A percentile compares a stretch with the other conserved stretches of the same genome.
Conservation (phyloP, 2,329 filamentous ascomycete genomes). For the Seiridium unicorne region DNA sequence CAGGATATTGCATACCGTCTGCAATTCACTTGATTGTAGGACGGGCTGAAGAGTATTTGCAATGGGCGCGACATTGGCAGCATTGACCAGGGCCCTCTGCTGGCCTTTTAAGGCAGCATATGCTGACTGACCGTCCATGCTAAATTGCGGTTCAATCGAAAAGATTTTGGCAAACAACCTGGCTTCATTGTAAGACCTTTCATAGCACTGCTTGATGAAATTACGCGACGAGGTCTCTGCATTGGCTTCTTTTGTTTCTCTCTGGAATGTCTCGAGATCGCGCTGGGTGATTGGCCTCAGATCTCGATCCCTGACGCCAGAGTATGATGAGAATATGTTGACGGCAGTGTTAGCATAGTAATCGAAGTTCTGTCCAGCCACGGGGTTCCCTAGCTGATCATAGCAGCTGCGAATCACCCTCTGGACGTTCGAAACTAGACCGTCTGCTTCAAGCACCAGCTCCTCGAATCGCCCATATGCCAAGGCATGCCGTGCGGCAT, state of each 20-base stretch:
- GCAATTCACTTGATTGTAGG: slow-evolving; percentile 45
- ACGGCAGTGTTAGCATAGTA: slow-evolving; percentile 54
- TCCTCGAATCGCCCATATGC: slow-evolving; percentile 61
- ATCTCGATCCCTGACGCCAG: slow-evolving; percentile 51
- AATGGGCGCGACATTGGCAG: slow-evolving; percentile 52
- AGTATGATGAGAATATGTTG: slow-evolving; percentile 54
- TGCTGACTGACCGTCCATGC: slow-evolving; percentile 45
- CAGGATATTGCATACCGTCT: slow-evolving; percentile 52
- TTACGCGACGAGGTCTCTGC: slow-evolving; percentile 56
- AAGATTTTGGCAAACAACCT: slow-evolving; percentile 55
- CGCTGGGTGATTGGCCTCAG: slow-evolving; percentile 51
- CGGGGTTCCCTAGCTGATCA: slow-evolving; percentile 47
- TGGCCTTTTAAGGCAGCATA: slow-evolving; percentile 49
- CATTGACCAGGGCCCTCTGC: slow-evolving; percentile 51
- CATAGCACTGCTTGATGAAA: slow-evolving; percentile 59
- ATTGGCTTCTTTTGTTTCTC: slow-evolving; percentile 47
- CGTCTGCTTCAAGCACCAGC: slow-evolving; percentile 55
- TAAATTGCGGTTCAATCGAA: slow-evolving; percentile 53
- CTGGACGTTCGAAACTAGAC: slow-evolving; percentile 55
- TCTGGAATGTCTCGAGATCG: slow-evolving; percentile 53
- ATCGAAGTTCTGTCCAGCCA: slow-evolving; percentile 41
- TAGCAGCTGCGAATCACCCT: slow-evolving; percentile 50
- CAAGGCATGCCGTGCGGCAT: slow-evolving; percentile 58
- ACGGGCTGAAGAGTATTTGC: slow-evolving; percentile 47
- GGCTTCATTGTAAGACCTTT: slow-evolving; percentile 55